A percentile compares a stretch with the other conserved stretches of the same genome.
Evolutionary conservation across 768 basidiomycete species (phyloP).

Genomic region (Suillus bovinus): DNA sequence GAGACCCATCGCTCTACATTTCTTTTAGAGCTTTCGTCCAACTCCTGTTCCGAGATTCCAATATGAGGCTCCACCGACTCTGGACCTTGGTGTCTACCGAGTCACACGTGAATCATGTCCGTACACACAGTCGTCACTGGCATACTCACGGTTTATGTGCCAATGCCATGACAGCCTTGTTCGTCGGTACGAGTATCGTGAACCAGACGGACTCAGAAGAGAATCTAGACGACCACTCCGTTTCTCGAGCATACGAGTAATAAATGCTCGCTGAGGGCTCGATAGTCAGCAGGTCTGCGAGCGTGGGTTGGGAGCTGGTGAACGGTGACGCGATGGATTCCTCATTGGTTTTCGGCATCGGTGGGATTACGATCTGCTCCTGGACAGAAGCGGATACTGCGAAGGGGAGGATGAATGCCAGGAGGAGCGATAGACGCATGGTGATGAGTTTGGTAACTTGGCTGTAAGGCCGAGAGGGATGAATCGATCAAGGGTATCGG

Average conservation of each 20-base stretch:
- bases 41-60: conserved; percentile 66
- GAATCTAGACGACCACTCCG: conserved; percentile 57
- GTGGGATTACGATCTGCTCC: conserved; percentile 29
- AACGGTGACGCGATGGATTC: conserved; percentile 34
- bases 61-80: conserved; percentile 41
- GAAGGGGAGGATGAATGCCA: conserved; percentile 31
- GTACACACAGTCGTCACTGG: not conserved
- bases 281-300: conserved; percentile 79
- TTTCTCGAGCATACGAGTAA: conserved; percentile 79
- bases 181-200: conserved; percentile 81
- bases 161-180: conserved; percentile 84
- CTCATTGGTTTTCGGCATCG: conserved; percentile 17
- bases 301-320: conserved; percentile 49
- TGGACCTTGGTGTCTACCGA: conserved; percentile 60
- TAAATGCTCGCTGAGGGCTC: conserved; percentile 77
- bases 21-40: conserved; percentile 54
- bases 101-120: not conserved
- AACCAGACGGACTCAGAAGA: conserved; percentile 26
- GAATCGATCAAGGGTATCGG: not conserved
- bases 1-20: conserved; percentile 83
- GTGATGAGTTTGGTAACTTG: conserved; percentile 1
- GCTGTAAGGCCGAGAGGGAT: not conserved
- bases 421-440: conserved; percentile 22
- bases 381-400: conserved; percentile 27
- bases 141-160: conserved; percentile 75